These are phyloP conservation scores for Blastocladiella britannica DNA, from an alignment of 192 early-diverging fungal species.

Conservation along the genomic window DNA sequence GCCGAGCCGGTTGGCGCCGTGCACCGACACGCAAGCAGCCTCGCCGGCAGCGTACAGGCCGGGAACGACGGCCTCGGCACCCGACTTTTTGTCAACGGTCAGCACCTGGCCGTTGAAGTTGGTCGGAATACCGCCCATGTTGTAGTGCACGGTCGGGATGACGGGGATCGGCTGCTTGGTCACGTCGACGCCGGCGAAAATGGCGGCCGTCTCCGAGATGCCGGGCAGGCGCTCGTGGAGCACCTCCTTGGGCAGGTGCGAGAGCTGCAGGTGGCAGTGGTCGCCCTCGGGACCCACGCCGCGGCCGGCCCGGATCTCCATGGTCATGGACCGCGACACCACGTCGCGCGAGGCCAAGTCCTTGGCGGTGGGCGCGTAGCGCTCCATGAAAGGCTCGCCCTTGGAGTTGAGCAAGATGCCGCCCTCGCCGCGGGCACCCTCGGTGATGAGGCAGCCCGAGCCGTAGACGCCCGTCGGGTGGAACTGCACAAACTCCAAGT, in stretches of 20 bases:
- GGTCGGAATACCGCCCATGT: conserved; percentile 98
- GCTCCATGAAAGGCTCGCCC: conserved; percentile 98
- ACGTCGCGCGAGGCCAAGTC: conserved; percentile 97
- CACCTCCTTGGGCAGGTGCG: conserved; percentile 78
- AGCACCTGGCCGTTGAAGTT: conserved; percentile 92
- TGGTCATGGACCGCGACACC: conserved; percentile 93
- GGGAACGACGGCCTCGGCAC: conserved; percentile 78
- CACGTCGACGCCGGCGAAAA: conserved; percentile 96
- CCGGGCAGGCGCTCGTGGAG: conserved; percentile 84
- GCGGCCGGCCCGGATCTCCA: conserved; percentile 93
- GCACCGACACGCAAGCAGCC: conserved; percentile 91
- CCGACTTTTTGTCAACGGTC: conserved; percentile 42
- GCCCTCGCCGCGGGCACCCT: conserved; percentile 91
- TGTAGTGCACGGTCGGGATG: conserved; percentile 97
- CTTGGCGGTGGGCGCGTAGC: conserved; percentile 95
- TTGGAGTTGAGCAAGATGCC: conserved; percentile 87
- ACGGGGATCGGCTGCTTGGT: conserved; percentile 99
- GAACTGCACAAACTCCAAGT: conserved; percentile 98
- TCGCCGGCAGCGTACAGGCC: conserved; percentile 97
- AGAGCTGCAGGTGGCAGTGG: conserved; percentile 90
- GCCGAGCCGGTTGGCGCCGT: conserved; percentile 94
- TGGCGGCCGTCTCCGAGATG: conserved; percentile 96
- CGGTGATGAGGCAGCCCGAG: conserved; percentile 92
- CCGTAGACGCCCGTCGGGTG: conserved; percentile 99
- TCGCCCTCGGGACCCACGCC: conserved; percentile 90